These are phyloP conservation scores for Parascedosporium putredinis DNA, from an alignment of 2,329 filamentous ascomycete genomes.

Conservation along the genomic window DNA sequence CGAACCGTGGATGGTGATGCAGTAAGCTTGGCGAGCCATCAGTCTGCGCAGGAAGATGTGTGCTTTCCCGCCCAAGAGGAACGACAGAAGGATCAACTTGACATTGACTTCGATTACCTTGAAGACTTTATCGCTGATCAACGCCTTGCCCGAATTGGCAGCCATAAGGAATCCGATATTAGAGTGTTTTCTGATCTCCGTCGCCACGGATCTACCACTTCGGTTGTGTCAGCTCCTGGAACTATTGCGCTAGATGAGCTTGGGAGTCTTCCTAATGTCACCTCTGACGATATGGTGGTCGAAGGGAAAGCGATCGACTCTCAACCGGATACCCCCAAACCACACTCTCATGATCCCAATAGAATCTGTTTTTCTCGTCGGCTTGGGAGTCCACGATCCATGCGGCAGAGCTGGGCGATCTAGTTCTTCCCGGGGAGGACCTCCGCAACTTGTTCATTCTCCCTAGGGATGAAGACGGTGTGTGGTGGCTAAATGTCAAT, in stretches of 20 bases:
- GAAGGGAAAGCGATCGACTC: slow-evolving; percentile 23
- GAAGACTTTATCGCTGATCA: slow-evolving; percentile 76
- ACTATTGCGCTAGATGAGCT: slow-evolving; percentile 47
- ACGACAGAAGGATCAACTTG: slow-evolving; percentile 57
- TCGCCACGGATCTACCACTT: slow-evolving; percentile 17
- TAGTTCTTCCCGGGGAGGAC: slow-evolving; percentile 80
- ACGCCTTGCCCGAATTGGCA: slow-evolving; percentile 36
- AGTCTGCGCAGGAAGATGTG: slow-evolving; percentile 74
- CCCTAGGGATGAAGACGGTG: slow-evolving; percentile 56
- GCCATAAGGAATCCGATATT: slow-evolving; percentile 36
- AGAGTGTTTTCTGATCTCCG: slow-evolving; percentile 54
- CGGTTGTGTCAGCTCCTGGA: slow-evolving; percentile 11
- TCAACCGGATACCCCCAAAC: slow-evolving; percentile 13
- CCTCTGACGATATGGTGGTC: slow-evolving; percentile 19
- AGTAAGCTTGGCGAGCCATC: slow-evolving; percentile 52
- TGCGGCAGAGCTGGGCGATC: slow-evolving; percentile 75
- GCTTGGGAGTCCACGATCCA: slow-evolving; percentile 90
- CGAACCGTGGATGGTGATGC: slow-evolving; percentile 52
- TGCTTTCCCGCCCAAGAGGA: slow-evolving; percentile 76
- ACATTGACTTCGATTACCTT: slow-evolving; percentile 86
- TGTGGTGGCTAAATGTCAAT: slow-evolving; percentile 98
- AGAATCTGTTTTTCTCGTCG: slow-evolving; percentile 93
- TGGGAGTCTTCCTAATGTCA: slow-evolving; percentile 34
- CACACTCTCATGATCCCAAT: slow-evolving; percentile 48
- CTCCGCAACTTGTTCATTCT: slow-evolving; percentile 76